phyloP scores from a whole-genome alignment of 352 stramenopile genomes.

The Phytopythium cucurbitacearum region DNA sequence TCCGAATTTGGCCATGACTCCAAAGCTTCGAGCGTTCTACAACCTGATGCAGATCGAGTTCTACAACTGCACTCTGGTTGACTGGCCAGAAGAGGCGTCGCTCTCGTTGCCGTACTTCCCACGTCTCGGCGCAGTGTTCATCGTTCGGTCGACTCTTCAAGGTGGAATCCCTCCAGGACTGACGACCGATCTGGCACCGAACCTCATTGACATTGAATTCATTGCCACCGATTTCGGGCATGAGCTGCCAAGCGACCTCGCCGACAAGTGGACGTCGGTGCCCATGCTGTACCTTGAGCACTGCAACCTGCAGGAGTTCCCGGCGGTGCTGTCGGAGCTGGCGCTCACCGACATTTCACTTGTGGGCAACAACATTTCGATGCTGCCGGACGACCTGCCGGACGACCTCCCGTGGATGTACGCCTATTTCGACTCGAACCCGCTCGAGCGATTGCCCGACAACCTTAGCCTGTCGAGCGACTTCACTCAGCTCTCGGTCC shows the following conservation, averaged over 20 bases:
- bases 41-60: slow-evolving; percentile 36
- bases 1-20: slow-evolving; percentile 16
- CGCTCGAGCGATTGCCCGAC: slow-evolving; percentile 9
- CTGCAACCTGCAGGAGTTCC: slow-evolving; percentile 27
- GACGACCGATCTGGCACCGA: slow-evolving; percentile 20
- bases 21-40: slow-evolving; percentile 19
- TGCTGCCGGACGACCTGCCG: slow-evolving; percentile 17
- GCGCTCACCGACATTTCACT: slow-evolving; percentile 27
- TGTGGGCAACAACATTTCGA: slow-evolving; percentile 33
- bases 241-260: slow-evolving; percentile 17
- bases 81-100: slow-evolving; percentile 22
- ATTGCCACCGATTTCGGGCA: slow-evolving; percentile 15
- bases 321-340: slow-evolving; percentile 11
- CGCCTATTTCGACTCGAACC: slow-evolving; percentile 35
- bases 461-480: slow-evolving; percentile 5
- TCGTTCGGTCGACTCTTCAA: slow-evolving; percentile 18
- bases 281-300: slow-evolving; percentile 37
- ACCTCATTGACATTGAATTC: slow-evolving; percentile 34
- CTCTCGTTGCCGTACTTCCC: slow-evolving; percentile 19
- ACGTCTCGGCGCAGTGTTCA: slow-evolving; percentile 25
- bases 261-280: slow-evolving; percentile 23
- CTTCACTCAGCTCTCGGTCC: slow-evolving; percentile 11
- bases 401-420: slow-evolving; percentile 18
- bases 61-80: slow-evolving; percentile 33
- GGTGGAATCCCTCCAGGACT: slow-evolving; percentile 22